A percentile compares a stretch with the other conserved stretches of the same genome.
Conservation (phyloP, 2,329 filamentous ascomycete genomes). For the Alternaria metachromatica region DNA sequence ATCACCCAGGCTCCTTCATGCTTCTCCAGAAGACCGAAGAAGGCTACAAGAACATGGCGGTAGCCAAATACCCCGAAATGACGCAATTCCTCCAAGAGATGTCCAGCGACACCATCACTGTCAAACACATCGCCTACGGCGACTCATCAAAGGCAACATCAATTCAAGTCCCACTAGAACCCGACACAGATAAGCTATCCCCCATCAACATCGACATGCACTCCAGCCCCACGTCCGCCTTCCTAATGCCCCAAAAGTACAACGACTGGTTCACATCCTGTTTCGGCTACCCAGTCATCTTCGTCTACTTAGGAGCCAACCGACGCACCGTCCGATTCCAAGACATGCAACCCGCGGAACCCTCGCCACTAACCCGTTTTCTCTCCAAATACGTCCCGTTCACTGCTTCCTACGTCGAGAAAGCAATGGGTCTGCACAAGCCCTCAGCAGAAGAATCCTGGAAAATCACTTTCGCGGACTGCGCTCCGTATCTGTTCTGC, state of each 20-base stretch:
- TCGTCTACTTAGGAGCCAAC: constrained; percentile 54
- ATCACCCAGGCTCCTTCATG: constrained; percentile 43
- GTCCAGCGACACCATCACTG: constrained; percentile 39
- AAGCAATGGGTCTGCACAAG: constrained; percentile 44
- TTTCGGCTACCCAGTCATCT: constrained; percentile 52
- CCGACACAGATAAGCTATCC: constrained; percentile 45
- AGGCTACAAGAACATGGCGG: constrained; percentile 52
- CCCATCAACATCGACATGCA: constrained; percentile 54
- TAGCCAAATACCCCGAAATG: constrained; percentile 50
- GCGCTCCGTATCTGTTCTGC: constrained; percentile 75
- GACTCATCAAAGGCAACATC: constrained; percentile 30
- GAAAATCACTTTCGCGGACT: constrained; percentile 73
- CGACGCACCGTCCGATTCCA: constrained; percentile 51
- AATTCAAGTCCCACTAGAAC: constrained; percentile 51
- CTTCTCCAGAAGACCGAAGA: constrained; percentile 49
- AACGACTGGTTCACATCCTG: constrained; percentile 53
- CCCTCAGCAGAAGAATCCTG: constrained; percentile 7
- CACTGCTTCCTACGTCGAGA: constrained; percentile 11
- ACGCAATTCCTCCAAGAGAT: constrained; percentile 52
- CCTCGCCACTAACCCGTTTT: constrained; percentile 22
- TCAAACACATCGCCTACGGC: constrained; percentile 50
- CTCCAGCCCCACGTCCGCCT: constrained; percentile 50
- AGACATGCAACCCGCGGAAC: constrained; percentile 30
- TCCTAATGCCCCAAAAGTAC: constrained; percentile 52
- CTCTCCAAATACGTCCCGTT: constrained; percentile 22